Evolutionary conservation across 73 alveolate species (phyloP).

Genomic region (Stentor coeruleus): DNA sequence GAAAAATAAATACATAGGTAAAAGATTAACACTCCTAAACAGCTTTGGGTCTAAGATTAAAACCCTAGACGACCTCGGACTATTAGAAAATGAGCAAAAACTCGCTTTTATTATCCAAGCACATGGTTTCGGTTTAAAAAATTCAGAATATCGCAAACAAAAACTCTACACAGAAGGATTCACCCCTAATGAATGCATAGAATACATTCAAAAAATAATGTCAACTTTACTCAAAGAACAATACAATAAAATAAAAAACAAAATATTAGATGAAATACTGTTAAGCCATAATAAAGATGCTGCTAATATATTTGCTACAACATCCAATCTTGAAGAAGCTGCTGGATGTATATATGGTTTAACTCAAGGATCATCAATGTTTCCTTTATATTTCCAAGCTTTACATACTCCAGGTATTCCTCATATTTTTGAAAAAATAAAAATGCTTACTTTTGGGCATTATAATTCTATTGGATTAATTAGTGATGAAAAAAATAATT

Average conservation of each 20-base stretch:
- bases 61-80: constrained; percentile 18
- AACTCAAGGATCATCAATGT: not conserved
- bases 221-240: not conserved
- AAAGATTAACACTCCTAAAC: not conserved
- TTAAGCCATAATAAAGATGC: not conserved
- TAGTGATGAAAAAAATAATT: not conserved
- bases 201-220: not conserved
- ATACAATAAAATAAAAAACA: not conserved
- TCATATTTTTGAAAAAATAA: not conserved
- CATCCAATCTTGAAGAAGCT: constrained; percentile 1
- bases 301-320: not conserved
- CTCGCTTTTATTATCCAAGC: not conserved
- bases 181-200: not conserved
- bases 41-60: not conserved
- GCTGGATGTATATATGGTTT: not conserved
- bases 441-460: constrained; percentile 17
- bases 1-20: not conserved
- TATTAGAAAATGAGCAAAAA: not conserved
- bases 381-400: not conserved
- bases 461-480: not conserved
- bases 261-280: not conserved
- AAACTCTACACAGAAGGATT: not conserved
- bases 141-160: not conserved
- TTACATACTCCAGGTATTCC: not conserved
- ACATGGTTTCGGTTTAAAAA: not conserved